A percentile compares a stretch with the other conserved stretches of the same genome.
phyloP scores from a whole-genome alignment of 73 alveolate genomes.

The Uronychia setigera region DNA sequence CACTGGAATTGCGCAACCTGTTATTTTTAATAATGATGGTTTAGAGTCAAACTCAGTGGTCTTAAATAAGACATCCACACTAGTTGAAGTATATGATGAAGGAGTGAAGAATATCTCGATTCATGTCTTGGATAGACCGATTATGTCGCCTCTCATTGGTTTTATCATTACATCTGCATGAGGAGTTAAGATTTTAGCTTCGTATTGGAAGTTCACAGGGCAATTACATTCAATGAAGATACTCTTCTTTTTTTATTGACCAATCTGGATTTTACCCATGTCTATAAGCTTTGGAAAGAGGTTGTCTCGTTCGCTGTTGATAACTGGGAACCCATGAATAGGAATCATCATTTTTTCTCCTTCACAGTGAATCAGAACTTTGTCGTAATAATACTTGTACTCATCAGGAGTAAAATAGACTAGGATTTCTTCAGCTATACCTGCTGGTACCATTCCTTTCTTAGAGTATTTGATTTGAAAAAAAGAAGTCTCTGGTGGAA shows the following conservation, averaged over 20 bases:
- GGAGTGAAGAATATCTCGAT: constrained; percentile 83
- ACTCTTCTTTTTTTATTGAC: constrained; percentile 74
- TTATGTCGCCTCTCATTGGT: constrained; percentile 83
- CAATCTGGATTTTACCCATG: constrained; percentile 86
- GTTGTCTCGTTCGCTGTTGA: constrained; percentile 87
- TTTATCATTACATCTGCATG: constrained; percentile 83
- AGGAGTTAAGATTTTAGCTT: constrained; percentile 76
- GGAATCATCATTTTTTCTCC: constrained; percentile 94
- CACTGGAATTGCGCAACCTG: constrained; percentile 81
- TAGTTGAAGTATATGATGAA: constrained; percentile 82
- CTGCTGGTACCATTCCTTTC: constrained; percentile 95
- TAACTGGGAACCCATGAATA: constrained; percentile 96
- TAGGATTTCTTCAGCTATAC: constrained; percentile 87
- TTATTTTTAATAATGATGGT: constrained; percentile 74
- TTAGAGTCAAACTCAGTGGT: constrained; percentile 89
- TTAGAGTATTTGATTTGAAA: constrained; percentile 90
- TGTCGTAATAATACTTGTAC: constrained; percentile 94
- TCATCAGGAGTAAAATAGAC: constrained; percentile 91
- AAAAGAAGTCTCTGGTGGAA: constrained; percentile 90
- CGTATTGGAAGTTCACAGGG: constrained; percentile 91
- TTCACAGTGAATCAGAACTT: constrained; percentile 89
- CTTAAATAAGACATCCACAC: constrained; percentile 85
- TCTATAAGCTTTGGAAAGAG: constrained; percentile 91
- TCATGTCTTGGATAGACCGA: constrained; percentile 64
- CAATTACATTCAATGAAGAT: constrained; percentile 83